Conservation (phyloP, 2,329 filamentous ascomycete species). For the Lachnellula occidentalis region DNA sequence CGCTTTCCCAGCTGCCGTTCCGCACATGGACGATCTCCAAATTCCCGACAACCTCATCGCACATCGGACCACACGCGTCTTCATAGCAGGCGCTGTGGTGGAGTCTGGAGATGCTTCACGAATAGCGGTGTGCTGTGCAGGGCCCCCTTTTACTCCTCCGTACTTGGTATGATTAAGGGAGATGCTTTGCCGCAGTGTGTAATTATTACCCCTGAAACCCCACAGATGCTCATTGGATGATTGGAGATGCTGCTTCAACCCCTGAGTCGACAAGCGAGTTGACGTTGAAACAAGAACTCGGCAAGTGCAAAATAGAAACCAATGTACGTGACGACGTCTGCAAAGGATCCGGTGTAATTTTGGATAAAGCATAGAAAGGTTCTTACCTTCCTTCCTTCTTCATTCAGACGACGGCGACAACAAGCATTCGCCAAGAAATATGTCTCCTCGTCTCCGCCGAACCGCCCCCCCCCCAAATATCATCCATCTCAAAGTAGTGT, state of each 20-base stretch:
- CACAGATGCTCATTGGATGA: background rate
- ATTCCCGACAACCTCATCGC: background rate
- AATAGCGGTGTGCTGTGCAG: conserved; percentile 2
- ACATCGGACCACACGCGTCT: background rate
- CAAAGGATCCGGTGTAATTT: background rate
- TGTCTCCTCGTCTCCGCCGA: no score
- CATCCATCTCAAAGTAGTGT: no score
- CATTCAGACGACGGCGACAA: no score
- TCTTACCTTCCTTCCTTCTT: background rate
- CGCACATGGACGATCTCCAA: background rate
- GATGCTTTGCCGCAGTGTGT: background rate
- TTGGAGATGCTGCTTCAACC: background rate
- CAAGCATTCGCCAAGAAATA: no score
- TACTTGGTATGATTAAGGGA: background rate
- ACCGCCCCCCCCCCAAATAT: no score
- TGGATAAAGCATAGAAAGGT: background rate
- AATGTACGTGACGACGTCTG: background rate
- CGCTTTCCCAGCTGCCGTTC: background rate
- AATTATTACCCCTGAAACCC: background rate
- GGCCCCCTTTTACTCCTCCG: background rate
- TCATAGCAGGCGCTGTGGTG: background rate
- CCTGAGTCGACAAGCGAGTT: conserved; percentile 1
- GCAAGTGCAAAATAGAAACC: background rate
- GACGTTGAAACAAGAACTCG: conserved; percentile 10
- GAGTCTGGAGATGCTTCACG: background rate